Evolutionary conservation across 1,139 yeast genomes (phyloP).

Genomic region (Protomyces pachydermus): DNA sequence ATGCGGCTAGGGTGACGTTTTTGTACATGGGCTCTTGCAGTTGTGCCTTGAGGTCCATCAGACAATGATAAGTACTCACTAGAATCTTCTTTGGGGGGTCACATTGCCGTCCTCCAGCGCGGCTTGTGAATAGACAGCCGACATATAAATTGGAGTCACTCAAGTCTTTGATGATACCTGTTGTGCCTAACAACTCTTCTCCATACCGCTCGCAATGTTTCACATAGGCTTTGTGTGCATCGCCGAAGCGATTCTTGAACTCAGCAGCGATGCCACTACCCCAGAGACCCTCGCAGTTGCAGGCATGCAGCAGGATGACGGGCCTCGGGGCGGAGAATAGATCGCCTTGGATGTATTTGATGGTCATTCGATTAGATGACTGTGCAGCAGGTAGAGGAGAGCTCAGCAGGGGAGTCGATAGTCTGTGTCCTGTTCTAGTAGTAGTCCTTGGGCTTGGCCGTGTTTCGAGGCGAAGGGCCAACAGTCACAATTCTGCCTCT

Average conservation of each 20-base stretch:
- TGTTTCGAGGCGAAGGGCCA: too few relatives aligned
- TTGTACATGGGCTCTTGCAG: not conserved
- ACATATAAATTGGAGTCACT: not conserved
- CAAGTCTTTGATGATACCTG: not conserved
- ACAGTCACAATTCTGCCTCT: too few relatives aligned
- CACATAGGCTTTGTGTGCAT: not conserved
- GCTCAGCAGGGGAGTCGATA: too few relatives aligned
- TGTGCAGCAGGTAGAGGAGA: too few relatives aligned
- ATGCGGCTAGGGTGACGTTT: conserved; percentile 1
- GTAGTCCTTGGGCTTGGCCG: too few relatives aligned
- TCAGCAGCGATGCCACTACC: conserved; percentile 10
- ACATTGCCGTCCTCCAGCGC: not conserved
- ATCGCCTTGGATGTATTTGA: not conserved
- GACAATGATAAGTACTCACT: not conserved
- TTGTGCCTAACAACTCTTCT: conserved; percentile 3
- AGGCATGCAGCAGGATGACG: conserved; percentile 11
- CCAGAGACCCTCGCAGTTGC: conserved; percentile 17
- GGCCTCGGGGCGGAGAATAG: conserved; percentile 6
- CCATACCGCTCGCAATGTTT: not conserved
- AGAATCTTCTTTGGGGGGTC: conserved; percentile 2
- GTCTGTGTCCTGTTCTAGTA: too few relatives aligned
- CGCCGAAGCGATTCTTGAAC: not conserved
- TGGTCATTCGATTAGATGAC: not conserved
- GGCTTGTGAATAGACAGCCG: conserved; percentile 24
- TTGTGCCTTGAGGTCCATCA: conserved; percentile 4